phyloP scores from a whole-genome alignment of 371 early-diverging fungal species.

The Mitosporidium daphniae region DNA sequence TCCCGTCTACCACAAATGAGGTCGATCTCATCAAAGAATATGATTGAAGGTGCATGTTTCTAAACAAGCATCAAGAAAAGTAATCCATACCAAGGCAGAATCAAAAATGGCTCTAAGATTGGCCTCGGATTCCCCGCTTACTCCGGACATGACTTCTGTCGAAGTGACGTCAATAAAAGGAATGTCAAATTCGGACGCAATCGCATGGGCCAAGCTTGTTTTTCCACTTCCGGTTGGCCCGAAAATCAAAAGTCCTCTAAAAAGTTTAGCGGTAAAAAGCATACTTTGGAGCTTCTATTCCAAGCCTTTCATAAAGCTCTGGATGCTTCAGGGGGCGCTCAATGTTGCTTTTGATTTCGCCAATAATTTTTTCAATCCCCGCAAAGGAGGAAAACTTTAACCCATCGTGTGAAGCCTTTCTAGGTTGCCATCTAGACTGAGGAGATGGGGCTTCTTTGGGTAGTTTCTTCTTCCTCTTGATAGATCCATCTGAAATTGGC shows the following conservation, averaged over 20 bases:
- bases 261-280: background rate
- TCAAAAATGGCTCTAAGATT: constrained; percentile 91
- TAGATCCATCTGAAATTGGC: too few relatives aligned
- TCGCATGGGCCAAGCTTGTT: constrained; percentile 9
- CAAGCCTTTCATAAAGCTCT: constrained; percentile 63
- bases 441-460: background rate
- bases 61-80: constrained; percentile 3
- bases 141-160: constrained; percentile 87
- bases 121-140: constrained; percentile 95
- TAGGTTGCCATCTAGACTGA: background rate
- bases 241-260: constrained; percentile 6
- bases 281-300: constrained; percentile 46
- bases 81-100: constrained; percentile 25
- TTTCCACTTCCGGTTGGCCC: constrained; percentile 11
- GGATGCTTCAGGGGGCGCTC: constrained; percentile 84
- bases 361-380: constrained; percentile 1
- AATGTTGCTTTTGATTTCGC: constrained; percentile 63
- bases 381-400: background rate
- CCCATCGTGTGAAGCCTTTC: background rate
- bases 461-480: too few relatives aligned
- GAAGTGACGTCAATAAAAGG: constrained; percentile 83
- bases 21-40: constrained; percentile 99
- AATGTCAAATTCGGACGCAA: constrained; percentile 37
- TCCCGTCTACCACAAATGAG: constrained; percentile 98
- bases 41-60: constrained; percentile 50